Conservation (phyloP, 2,329 filamentous ascomycete genomes). For the Xylariaceae sp. region DNA sequence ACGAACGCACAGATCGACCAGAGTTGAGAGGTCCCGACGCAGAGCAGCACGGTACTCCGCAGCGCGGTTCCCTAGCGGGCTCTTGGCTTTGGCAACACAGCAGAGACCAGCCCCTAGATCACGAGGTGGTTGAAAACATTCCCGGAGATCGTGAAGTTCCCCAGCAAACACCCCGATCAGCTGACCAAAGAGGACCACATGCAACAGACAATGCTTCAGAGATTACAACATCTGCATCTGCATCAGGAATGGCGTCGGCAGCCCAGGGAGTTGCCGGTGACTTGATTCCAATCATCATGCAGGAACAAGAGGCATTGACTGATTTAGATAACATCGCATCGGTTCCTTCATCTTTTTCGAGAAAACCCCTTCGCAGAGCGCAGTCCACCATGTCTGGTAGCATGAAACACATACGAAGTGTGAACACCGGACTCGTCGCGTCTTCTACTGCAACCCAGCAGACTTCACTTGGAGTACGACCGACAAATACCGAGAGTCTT, state of each 20-base stretch:
- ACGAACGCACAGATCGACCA: conserved; percentile 18
- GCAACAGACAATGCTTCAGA: conserved; percentile 11
- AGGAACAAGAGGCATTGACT: conserved; percentile 42
- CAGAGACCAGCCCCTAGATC: conserved; percentile 3
- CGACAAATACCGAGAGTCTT: background rate
- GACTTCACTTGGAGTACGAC: conserved; percentile 1
- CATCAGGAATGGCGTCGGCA: conserved; percentile 26
- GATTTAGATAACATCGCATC: conserved; percentile 47
- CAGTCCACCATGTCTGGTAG: conserved; percentile 49
- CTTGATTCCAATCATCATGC: conserved; percentile 35
- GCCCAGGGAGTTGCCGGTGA: conserved; percentile 30
- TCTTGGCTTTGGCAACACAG: conserved; percentile 20
- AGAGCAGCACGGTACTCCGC: background rate
- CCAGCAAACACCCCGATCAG: conserved; percentile 2
- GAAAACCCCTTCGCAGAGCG: conserved; percentile 44
- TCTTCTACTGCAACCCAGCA: conserved; percentile 12
- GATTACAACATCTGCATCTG: conserved; percentile 3
- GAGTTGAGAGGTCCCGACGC: conserved; percentile 18
- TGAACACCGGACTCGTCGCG: conserved; percentile 1
- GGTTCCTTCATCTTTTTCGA: conserved; percentile 44
- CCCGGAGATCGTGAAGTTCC: conserved; percentile 3
- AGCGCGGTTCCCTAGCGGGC: conserved; percentile 14
- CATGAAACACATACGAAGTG: conserved; percentile 8
- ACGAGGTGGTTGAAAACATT: background rate
- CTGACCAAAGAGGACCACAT: conserved; percentile 3